Conservation (phyloP, 2,329 filamentous ascomycete species). For the Aureobasidium mangrovei region DNA sequence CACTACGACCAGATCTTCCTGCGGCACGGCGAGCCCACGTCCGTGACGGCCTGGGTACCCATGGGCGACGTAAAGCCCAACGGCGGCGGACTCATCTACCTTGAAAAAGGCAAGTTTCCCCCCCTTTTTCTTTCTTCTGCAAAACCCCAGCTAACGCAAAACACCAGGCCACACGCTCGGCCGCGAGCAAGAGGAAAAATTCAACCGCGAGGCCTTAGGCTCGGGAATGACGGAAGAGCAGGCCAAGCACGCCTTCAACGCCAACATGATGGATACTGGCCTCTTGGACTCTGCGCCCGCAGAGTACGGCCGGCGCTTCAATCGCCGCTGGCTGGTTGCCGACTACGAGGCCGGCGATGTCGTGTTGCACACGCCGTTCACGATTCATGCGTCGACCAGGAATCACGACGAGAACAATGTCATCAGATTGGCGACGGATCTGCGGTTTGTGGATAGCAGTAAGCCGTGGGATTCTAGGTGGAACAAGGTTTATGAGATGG, state of each 20-base stretch:
- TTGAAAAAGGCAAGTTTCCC: conserved; percentile 27
- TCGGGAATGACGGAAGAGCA: conserved; percentile 46
- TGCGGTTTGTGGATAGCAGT: conserved; percentile 9
- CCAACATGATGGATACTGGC: conserved; percentile 40
- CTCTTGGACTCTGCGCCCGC: conserved; percentile 44
- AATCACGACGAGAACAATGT: conserved; percentile 7
- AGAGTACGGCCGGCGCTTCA: conserved; percentile 36
- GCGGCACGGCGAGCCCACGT: conserved; percentile 28
- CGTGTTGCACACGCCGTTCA: conserved; percentile 32
- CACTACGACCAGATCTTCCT: conserved; percentile 38
- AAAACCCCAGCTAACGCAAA: not conserved
- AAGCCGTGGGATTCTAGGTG: conserved; percentile 8
- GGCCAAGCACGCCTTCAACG: conserved; percentile 38
- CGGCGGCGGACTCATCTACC: conserved; percentile 37
- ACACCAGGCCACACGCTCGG: conserved; percentile 35
- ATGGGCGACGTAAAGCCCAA: conserved; percentile 31
- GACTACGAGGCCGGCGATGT: conserved; percentile 48
- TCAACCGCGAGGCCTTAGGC: conserved; percentile 40
- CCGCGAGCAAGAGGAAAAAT: conserved; percentile 42
- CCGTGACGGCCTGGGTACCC: conserved; percentile 29
- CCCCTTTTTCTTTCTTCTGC: too few species aligned
- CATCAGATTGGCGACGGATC: conserved; percentile 8
- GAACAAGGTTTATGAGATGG: conserved; percentile 11
- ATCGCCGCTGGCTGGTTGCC: conserved; percentile 40
- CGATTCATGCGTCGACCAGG: conserved; percentile 4